Percentiles rank a stretch among this genome's conserved stretches.
Conservation (phyloP, 2,329 filamentous ascomycete species). For the Pleomassaria siparia region DNA sequence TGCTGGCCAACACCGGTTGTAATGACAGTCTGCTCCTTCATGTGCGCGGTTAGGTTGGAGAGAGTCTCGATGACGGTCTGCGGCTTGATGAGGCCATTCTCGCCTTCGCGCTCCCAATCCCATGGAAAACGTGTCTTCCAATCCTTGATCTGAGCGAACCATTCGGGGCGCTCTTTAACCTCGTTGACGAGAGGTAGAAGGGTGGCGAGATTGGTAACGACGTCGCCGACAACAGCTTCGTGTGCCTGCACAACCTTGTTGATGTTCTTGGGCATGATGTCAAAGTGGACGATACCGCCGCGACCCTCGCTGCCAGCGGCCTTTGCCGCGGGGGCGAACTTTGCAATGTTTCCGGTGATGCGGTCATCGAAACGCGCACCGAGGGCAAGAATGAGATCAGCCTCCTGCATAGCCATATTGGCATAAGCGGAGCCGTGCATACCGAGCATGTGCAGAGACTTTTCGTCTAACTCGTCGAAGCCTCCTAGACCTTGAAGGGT, state of each 20-base stretch:
- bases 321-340: slow-evolving; percentile 88
- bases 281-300: slow-evolving; percentile 95
- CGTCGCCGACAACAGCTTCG: slow-evolving; percentile 92
- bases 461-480: slow-evolving; percentile 90
- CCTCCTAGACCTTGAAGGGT: slow-evolving; percentile 91
- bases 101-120: slow-evolving; percentile 76
- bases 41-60: slow-evolving; percentile 76
- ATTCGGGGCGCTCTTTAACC: slow-evolving; percentile 71
- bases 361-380: slow-evolving; percentile 96
- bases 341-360: slow-evolving; percentile 77
- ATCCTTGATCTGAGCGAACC: slow-evolving; percentile 84
- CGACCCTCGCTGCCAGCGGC: slow-evolving; percentile 80
- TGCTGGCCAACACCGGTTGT: slow-evolving; percentile 95
- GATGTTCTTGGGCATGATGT: slow-evolving; percentile 99
- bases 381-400: slow-evolving; percentile 92
- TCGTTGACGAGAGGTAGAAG: slow-evolving; percentile 72
- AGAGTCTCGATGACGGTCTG: slow-evolving; percentile 91
- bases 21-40: slow-evolving; percentile 84
- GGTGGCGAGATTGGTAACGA: slow-evolving; percentile 72
- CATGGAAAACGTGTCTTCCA: slow-evolving; percentile 95
- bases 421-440: slow-evolving; percentile 98
- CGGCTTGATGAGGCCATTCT: slow-evolving; percentile 84
- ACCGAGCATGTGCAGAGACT: slow-evolving; percentile 95
- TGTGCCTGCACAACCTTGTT: slow-evolving; percentile 99
- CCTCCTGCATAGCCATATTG: slow-evolving; percentile 97